phyloP scores from a whole-genome alignment of 306 rosid genomes.

The Betula pendula region DNA sequence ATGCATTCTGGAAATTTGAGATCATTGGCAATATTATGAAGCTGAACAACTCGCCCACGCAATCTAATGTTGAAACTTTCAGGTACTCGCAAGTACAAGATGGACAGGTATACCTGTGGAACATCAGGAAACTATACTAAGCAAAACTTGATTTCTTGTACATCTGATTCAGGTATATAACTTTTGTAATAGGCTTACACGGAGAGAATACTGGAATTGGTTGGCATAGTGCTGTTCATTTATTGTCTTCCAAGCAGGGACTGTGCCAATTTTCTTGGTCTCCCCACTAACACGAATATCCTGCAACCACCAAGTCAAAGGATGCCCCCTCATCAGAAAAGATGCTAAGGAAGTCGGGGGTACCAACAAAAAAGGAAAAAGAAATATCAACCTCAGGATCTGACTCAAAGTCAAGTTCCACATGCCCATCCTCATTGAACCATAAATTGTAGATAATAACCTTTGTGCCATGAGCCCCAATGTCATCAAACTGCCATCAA shows the following conservation, averaged over 20 bases:
- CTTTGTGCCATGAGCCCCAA: conserved; percentile 89
- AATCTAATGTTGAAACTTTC: conserved; percentile 59
- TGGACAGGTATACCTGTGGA: conserved; percentile 79
- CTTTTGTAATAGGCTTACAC: conserved; percentile 53
- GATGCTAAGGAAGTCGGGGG: conserved; percentile 12
- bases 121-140: conserved; percentile 30
- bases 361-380: conserved; percentile 7
- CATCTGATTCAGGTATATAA: conserved; percentile 10
- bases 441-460: conserved; percentile 86
- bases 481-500: conserved; percentile 68
- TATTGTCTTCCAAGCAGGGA: conserved; percentile 29
- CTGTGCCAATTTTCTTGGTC: conserved; percentile 35
- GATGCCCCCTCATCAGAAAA: conserved; percentile 15
- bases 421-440: conserved; percentile 60
- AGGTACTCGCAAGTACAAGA: conserved; percentile 80
- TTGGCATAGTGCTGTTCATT: conserved; percentile 80
- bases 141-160: conserved; percentile 9
- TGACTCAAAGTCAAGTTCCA: conserved; percentile 70
- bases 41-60: conserved; percentile 74
- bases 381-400: conserved; percentile 62
- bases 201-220: conserved; percentile 68
- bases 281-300: conserved; percentile 77
- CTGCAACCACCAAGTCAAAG: conserved; percentile 49
- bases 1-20: conserved; percentile 65
- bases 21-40: conserved; percentile 74